phyloP scores from a whole-genome alignment of 306 rosid species.

The Prunus campanulata region DNA sequence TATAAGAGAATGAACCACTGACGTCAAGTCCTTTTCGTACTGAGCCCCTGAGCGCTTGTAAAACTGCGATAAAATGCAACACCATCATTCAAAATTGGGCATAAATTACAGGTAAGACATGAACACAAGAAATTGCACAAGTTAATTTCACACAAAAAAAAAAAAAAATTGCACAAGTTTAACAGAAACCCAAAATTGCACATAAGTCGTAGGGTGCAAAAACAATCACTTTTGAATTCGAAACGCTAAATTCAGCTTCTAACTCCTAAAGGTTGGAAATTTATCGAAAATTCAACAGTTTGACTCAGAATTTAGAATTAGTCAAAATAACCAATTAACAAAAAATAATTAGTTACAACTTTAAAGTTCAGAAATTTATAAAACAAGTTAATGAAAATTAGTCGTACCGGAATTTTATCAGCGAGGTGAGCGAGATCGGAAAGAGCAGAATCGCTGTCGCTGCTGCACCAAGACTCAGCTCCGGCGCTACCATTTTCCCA shows the following conservation, averaged over 20 bases:
- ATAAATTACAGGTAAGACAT: neutral
- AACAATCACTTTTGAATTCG: neutral
- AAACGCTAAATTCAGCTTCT: neutral
- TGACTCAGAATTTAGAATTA: neutral
- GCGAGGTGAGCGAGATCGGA: conserved; percentile 80
- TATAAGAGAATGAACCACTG: conserved; percentile 68
- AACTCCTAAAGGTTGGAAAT: neutral
- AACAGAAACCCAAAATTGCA: neutral
- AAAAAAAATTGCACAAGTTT: neutral
- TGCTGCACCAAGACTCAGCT: conserved; percentile 84
- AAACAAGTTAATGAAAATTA: neutral
- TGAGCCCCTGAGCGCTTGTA: conserved; percentile 60
- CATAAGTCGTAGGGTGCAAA: neutral
- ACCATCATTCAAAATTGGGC: conserved; percentile 1
- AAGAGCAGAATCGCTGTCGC: conserved; percentile 77
- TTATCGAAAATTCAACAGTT: neutral
- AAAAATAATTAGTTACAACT: neutral
- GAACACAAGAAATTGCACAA: conserved; percentile 1
- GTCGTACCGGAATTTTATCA: conserved; percentile 62
- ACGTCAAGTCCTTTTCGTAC: conserved; percentile 63
- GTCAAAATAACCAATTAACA: neutral
- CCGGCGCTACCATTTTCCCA: conserved; percentile 86
- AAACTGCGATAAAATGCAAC: conserved; percentile 42
- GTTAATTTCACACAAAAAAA: too few species aligned
- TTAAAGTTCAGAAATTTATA: neutral